Base-by-base conservation (phyloP, 2,329 filamentous ascomycete species). In the Tolypocladium sp. region DNA sequence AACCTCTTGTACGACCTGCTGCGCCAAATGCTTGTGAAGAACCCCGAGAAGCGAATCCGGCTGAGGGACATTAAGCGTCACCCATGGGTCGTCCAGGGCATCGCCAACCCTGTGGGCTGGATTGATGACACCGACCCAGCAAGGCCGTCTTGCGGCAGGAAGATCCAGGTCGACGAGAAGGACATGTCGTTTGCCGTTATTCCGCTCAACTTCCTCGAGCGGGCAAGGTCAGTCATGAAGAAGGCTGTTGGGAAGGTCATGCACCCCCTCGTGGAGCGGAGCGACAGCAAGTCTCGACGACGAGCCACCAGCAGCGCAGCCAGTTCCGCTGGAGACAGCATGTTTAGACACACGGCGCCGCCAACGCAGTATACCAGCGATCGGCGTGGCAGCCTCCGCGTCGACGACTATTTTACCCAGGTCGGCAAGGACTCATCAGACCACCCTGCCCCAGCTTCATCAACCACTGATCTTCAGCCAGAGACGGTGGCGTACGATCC, bases 21-120 rank as follows among this genome's bases (percentile, higher is more conserved):
- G 35, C 80, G 78, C 55, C 85, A 87, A 64, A 86, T 99, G 76
- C 81, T 99, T 60, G 87, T 83, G 65, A 99, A 97, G 75, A 91
- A 97, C 68, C 92, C 93, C 1, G 82, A 89, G 37, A 87, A 92
- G 73, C 87, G 94, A 44, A 97, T 99, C 67, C 89, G 90, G 9
- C 79, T 99, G 57, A 86, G 88, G 61, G 93, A 97, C 66, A 93
- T 97, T 67, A 97, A 97, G 73, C 88, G 90, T 61, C 94, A 99
- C 70, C 87, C 88, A 6, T 99, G 94, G 94, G 88, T 97, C 20
- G 80, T 93, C 1, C 80, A 87, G 60, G 92, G 89, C 63, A 83
- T 97, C 53, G 77, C 84, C 40, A 88, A 96, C 65, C 83, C 88
- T 42, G 77, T 84, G 38, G 80, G 82, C 12, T 99, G 94, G 94